phyloP scores from a whole-genome alignment of 495 filamentous ascomycete genomes.

The Talaromyces trachyspermus region DNA sequence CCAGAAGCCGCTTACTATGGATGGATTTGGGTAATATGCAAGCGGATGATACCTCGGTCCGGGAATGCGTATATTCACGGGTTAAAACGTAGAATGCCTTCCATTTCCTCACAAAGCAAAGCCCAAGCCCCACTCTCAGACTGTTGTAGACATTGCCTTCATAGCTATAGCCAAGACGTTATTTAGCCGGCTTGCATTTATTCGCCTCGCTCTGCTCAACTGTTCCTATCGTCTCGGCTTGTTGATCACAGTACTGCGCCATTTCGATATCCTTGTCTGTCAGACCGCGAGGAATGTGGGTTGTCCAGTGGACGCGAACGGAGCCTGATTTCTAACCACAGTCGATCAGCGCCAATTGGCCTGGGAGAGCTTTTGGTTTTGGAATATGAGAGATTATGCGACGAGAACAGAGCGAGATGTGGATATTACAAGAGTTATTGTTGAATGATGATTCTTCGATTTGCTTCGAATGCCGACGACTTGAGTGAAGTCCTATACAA shows the following conservation, averaged over 20 bases:
- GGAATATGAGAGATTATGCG: too few relatives aligned
- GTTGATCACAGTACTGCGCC: constrained; percentile 58
- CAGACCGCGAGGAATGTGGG: constrained; percentile 65
- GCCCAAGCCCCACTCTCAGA: too few relatives aligned
- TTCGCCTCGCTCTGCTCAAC: constrained; percentile 28
- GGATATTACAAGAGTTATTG: constrained; percentile 40
- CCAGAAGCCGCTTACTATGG: too few relatives aligned
- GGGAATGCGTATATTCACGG: too few relatives aligned
- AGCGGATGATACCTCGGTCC: too few relatives aligned
- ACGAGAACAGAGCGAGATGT: too few relatives aligned
- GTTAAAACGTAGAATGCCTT: too few relatives aligned
- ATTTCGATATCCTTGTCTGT: constrained; percentile 58
- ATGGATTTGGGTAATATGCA: too few relatives aligned
- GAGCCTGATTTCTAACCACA: constrained; percentile 32
- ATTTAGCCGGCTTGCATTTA: constrained; percentile 24
- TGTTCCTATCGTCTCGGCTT: constrained; percentile 34
- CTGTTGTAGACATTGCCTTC: neutral
- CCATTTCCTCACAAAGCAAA: too few relatives aligned
- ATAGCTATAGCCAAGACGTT: neutral
- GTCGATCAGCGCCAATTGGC: constrained; percentile 9
- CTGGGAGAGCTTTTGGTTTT: neutral
- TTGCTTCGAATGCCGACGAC: constrained; percentile 11
- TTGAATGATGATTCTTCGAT: constrained; percentile 39
- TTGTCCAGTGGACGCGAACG: constrained; percentile 58
- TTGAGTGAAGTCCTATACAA: constrained; percentile 9